Conservation (phyloP, 495 filamentous ascomycete genomes). For the Penicillium goetzii region DNA sequence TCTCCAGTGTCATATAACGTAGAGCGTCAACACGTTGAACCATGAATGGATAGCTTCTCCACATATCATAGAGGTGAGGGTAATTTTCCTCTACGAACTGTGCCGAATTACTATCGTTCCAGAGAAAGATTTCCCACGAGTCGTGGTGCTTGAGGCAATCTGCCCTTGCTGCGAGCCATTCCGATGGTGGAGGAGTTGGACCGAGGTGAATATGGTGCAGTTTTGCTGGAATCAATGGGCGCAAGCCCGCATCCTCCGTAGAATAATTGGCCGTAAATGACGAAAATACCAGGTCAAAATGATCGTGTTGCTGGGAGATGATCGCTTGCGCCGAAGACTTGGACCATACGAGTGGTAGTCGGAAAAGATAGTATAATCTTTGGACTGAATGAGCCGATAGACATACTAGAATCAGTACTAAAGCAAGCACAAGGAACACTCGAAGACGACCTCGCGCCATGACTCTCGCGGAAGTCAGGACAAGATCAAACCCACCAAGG, state of each 20-base stretch:
- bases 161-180: not conserved
- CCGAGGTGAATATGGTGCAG: constrained; percentile 6
- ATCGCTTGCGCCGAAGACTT: not conserved
- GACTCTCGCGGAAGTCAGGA: not conserved
- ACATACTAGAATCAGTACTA: not conserved
- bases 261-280: constrained; percentile 6
- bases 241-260: not conserved
- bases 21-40: constrained; percentile 4
- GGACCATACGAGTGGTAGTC: not conserved
- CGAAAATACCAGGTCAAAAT: not conserved
- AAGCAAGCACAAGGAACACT: not conserved
- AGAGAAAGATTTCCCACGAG: not conserved
- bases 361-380: not conserved
- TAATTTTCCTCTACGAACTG: constrained; percentile 2
- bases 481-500: not conserved
- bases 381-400: not conserved
- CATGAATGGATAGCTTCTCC: constrained; percentile 9
- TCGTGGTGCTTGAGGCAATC: constrained; percentile 6
- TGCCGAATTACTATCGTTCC: constrained; percentile 2
- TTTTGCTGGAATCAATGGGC: not conserved
- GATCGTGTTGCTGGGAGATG: not conserved
- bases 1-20: constrained; percentile 1
- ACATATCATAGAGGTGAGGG: constrained; percentile 5
- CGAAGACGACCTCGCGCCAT: constrained; percentile 8
- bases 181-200: not conserved